Conservation (phyloP, 2,329 filamentous ascomycete genomes). For the Gaeumannomyces tritici region DNA sequence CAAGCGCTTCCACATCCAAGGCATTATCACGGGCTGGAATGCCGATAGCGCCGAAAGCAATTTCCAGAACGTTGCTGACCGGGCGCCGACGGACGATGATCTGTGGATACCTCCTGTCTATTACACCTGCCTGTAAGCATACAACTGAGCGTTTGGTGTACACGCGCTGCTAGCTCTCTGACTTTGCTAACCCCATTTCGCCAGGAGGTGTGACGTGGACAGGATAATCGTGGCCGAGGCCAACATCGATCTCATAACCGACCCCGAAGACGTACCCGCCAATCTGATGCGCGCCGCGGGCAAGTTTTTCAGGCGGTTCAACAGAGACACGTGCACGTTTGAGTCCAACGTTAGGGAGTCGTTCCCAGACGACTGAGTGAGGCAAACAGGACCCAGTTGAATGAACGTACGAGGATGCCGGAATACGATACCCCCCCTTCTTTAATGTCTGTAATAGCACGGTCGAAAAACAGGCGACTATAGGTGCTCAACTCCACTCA, state of each 20-base stretch:
- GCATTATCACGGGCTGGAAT: slow-evolving; percentile 85
- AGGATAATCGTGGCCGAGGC: slow-evolving; percentile 69
- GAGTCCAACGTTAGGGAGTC: slow-evolving; percentile 73
- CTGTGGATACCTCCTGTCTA: slow-evolving; percentile 54
- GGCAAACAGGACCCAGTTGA: not conserved
- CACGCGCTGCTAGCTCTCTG: not conserved
- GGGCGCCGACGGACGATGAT: slow-evolving; percentile 3
- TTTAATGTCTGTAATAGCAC: not conserved
- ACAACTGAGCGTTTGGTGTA: not conserved
- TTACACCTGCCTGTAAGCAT: slow-evolving; percentile 77
- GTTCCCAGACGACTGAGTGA: slow-evolving; percentile 69
- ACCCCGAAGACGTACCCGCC: slow-evolving; percentile 36
- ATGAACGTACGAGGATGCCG: slow-evolving; percentile 21
- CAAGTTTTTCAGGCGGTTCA: slow-evolving; percentile 82
- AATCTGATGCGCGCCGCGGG: slow-evolving; percentile 63
- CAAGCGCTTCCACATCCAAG: slow-evolving; percentile 67
- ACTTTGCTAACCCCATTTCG: slow-evolving; percentile 9
- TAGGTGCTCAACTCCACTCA: not conserved
- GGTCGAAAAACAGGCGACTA: not conserved
- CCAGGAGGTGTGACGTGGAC: slow-evolving; percentile 50
- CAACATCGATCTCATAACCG: slow-evolving; percentile 59
- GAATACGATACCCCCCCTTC: not conserved
- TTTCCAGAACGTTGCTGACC: not conserved
- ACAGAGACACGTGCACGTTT: slow-evolving; percentile 56
- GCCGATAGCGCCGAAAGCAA: slow-evolving; percentile 17